These are phyloP conservation scores for Cladorrhinum samala DNA, from an alignment of 495 filamentous ascomycete species.

Conservation along the genomic window DNA sequence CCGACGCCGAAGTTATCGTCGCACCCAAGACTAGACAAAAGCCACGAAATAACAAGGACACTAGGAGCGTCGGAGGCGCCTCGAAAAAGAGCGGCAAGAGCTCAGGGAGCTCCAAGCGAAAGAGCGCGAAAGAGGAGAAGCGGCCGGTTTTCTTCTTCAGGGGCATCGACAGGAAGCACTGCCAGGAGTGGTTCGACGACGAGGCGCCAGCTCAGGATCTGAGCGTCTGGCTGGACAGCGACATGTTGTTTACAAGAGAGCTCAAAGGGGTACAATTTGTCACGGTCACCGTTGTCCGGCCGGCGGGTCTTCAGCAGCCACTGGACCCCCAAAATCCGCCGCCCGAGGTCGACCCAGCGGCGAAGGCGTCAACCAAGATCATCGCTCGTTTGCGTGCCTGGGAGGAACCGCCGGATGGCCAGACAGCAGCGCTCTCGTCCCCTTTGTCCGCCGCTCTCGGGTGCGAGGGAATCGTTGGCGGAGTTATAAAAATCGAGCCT, in stretches of 20 bases:
- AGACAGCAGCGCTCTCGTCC: constrained; percentile 70
- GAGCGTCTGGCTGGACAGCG: constrained; percentile 76
- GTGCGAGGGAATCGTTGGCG: constrained; percentile 70
- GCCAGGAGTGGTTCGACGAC: constrained; percentile 68
- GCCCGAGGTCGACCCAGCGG: constrained; percentile 51
- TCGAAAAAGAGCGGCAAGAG: constrained; percentile 70
- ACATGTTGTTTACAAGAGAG: constrained; percentile 59
- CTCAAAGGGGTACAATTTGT: constrained; percentile 69
- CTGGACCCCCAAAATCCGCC: constrained; percentile 68
- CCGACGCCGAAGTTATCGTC: constrained; percentile 93
- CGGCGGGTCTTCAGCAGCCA: constrained; percentile 68
- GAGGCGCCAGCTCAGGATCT: constrained; percentile 53
- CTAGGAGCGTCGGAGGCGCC: constrained; percentile 62
- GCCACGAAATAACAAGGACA: constrained; percentile 47
- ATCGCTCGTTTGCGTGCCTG: constrained; percentile 70
- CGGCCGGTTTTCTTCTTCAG: constrained; percentile 66
- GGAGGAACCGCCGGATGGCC: constrained; percentile 79
- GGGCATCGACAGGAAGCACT: constrained; percentile 61
- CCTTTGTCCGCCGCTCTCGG: constrained; percentile 65
- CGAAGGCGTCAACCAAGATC: constrained; percentile 60
- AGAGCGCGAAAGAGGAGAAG: constrained; percentile 54
- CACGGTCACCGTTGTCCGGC: constrained; percentile 69
- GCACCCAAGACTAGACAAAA: constrained; percentile 70
- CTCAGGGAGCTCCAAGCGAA: constrained; percentile 57
- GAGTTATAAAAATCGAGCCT: constrained; percentile 75